Conservation (phyloP, 148 eudicot species). For the Selenicereus undatus region DNA sequence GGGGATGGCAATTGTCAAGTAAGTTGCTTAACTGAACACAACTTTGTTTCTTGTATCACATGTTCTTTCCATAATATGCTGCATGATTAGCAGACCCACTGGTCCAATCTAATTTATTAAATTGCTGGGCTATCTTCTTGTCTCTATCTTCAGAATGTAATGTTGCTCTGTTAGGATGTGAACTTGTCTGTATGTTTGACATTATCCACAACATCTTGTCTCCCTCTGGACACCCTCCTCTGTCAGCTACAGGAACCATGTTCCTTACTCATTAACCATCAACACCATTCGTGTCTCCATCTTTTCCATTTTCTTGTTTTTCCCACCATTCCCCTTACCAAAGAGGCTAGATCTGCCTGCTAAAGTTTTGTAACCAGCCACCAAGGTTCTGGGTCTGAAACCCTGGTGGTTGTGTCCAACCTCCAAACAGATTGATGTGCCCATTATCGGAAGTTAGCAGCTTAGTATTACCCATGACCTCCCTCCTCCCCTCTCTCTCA, state of each 20-base stretch:
- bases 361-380: background rate
- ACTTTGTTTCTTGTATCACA: constrained; percentile 5
- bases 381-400: too few relatives aligned
- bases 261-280: background rate
- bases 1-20: constrained; percentile 99
- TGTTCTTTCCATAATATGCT: background rate
- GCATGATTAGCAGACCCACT: background rate
- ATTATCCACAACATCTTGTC: background rate
- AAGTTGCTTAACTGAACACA: constrained; percentile 18
- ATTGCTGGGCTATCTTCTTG: background rate
- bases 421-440: too few relatives aligned
- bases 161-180: background rate
- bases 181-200: background rate
- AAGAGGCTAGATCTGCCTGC: background rate
- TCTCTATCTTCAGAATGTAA: background rate
- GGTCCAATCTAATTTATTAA: background rate
- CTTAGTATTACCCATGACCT: too few relatives aligned
- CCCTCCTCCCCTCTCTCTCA: too few relatives aligned
- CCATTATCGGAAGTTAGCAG: too few relatives aligned
- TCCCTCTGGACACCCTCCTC: background rate
- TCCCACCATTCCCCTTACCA: background rate
- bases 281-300: background rate
- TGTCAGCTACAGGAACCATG: background rate
- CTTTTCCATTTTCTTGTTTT: background rate
- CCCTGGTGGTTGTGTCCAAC: too few relatives aligned